Base-by-base conservation (phyloP, 768 basidiomycete species). In the Tylopilus sp. region DNA sequence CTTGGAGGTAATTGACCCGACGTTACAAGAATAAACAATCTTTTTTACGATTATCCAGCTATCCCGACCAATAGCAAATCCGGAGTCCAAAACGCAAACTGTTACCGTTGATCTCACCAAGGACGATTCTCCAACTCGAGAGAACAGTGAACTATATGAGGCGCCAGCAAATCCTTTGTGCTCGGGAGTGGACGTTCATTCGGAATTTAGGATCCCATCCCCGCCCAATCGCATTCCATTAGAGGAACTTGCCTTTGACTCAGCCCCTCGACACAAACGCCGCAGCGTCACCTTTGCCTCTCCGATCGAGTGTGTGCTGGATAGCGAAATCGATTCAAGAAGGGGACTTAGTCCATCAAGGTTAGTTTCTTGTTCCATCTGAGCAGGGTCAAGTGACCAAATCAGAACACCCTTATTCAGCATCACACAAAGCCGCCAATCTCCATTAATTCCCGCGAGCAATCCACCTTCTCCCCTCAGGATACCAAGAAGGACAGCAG, bases 81-180 rank as follows among this genome's bases (percentile, higher is more conserved):
- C 57, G 26, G 60, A 58, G 24, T 62, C 63, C 30, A 50, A 46
- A 58, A 55, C 50, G 21, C 57, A 73, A 38, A 54, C 56, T 21
- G 58, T 69, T 9, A 76, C 72, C 38, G 74, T 80, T 52, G 80
- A 82, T 62, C 68, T 80, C 50, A 79, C 76, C n/a, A 54, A 62
- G 19, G 71, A 74, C 38, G 52, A 51, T 4, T 55, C 67, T 25
- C 71, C 70, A 11, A 53, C 45, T 26, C 60, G 43, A 38, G 54
- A 42, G 42, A 48, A 47, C 19, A 38, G 11, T n/a, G 24, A 17
- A 13, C 6, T 13, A 19, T 48, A 43, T 28, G 37, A 50, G 44
- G 14, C 28, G 9, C 33, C 46, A 14, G 11, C 24, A n/a, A 22
- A 29, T 17, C 19, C 25, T 36, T 8, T 36, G 22, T 21, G 14